Evolutionary conservation across 2,329 filamentous ascomycete species (phyloP), one percentile per base, ranked within the genome.

Genomic region (Penicillium glabrum): DNA sequence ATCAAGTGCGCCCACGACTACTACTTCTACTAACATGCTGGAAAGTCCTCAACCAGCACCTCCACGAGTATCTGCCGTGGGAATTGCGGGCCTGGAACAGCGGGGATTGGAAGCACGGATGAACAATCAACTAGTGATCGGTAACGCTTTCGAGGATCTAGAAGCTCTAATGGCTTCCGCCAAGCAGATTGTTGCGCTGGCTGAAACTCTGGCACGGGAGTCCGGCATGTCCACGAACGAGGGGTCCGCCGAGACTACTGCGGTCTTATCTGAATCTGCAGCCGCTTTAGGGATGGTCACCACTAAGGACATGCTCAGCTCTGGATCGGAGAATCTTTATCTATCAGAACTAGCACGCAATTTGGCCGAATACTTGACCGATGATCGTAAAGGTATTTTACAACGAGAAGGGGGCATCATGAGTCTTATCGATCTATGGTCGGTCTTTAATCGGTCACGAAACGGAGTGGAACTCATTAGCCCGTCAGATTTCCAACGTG

Each of bases 121-220:
- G 77, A 96, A 96, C 73, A 98, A 97, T 66, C 92, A 97, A 73
- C 77, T 91, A 10, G 88, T 97, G 49, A 96, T 99, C 62, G 93
- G 93, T 26, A 92, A 86, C 62, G 93, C 95, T 0, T 99, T 99
- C 68, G 93, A 97, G 71, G 95, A 99, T 69, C 83, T 99, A 0
- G 93, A 98, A 71, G 93, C 95, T 3, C 81, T 99, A 37, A 99
- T 98, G 93, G 91, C 93, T 3, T 97, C 93, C 3, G 95, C 95
- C 5, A 97, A 98, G 71, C 91, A 99, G 71, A 91, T 99, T 48
- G 89, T 98, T 50, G 91, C 92, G 5, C 86, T 99, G 43, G 95
- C 95, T 1, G 93, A 98, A 74, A 87, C 87, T 16, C 93, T 98
- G 65, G 87, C 91, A 1, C 82, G 86, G 13, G 89, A 93, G 68